Base-by-base conservation (phyloP, 345 rosid species). In the Lepidium aucheri region DNA sequence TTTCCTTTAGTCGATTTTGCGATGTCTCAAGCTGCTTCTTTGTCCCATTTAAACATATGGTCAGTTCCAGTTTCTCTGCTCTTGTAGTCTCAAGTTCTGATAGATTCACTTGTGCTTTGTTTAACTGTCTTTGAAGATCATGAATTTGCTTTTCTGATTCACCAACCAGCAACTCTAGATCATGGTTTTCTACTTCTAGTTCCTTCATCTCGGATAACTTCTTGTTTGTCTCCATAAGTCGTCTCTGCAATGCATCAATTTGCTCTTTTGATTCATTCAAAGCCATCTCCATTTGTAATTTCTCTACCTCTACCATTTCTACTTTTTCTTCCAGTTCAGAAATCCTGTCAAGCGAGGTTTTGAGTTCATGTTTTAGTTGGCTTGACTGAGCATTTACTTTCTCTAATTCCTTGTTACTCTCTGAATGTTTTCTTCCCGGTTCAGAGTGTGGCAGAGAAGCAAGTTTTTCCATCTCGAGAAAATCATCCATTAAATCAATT, bases 381-480 rank as follows among this genome's bases (percentile, higher is more conserved):
- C 54, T 74, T 46, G 74, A 78, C 58, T 35, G 69, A 42, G 68
- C 63, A 75, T 52, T 77, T 34, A 61, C 9, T 71, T 72, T 79
- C 46, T 79, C 74, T 16, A 80, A 30, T 36, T 38, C 53, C 35
- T 67, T 55, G 50, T 40, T 82, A 15, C 35, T 53, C 68, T 78
- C 85, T 15, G 32, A 28, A 42, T 52, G 60, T 59, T 80, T 61
- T 57, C 69, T 76, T 65, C 67, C 79, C 13, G 66, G 75, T 74
- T 74, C 84, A 58, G 80, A 73, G 24, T 70, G 80, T 0, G 83
- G 87, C 54, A 64, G 53, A 40, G 89, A 83, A 17, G 89, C 98
- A 1, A 91, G 86, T 78, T 80, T 87, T 67, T 89, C 91, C 96
- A 93, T 90, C 80, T 93, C 98, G 14, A 93, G 88, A 79, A 93